Evolutionary conservation across 2,329 filamentous ascomycete genomes (phyloP), one percentile per base, ranked within the genome.

Genomic region (Penicillium nordicum): DNA sequence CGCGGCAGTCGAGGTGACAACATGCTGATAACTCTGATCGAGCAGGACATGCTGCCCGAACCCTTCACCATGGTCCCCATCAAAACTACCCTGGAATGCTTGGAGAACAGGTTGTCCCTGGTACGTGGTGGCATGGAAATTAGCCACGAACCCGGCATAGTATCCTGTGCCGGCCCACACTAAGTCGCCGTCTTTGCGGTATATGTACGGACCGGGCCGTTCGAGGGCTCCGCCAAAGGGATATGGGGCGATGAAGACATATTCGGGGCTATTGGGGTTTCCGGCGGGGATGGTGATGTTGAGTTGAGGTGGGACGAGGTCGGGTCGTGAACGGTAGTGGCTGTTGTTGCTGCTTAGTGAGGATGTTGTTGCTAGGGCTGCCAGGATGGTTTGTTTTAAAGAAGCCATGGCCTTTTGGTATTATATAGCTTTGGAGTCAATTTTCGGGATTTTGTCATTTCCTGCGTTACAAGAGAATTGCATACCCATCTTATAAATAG

Each of bases 101-200:
- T 78, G 79, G 1, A 84, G 69, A 1, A 83, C 74, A 52, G 80
- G 74, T 56, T 78, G 68, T 5, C 79, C 81, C 32, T 77, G 74
- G 72, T 74, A 82, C 3, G 72, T 49, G 1, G 60, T 58, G 10
- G 71, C 0, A 64, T 76, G 80, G 67, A 84, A 82, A 63, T 82
- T 82, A 54, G 74, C 76, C 0, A 76, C 65, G 76, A 78, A 81
- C 53, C 77, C 78, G 41, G 74, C 75, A 57, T 77, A 80, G 59
- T 78, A 76, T 3, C 75, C 76, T 45, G 79, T 79, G 4, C 81
- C 79, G 0, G 80, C 82, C 80, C 80, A 84, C 4, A 84, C 72
- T 0, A 84, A 70, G 44, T 82, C 79, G 0, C 81, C 80, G 32
- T 80, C 66, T 56, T 80, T 76, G 3, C 74, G 72, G 59, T 82